A percentile compares a stretch with the other conserved stretches of the same genome.
These are phyloP conservation scores for Coemansia sp. DNA, from an alignment of 192 early-diverging fungal genomes.

Conservation along the genomic window DNA sequence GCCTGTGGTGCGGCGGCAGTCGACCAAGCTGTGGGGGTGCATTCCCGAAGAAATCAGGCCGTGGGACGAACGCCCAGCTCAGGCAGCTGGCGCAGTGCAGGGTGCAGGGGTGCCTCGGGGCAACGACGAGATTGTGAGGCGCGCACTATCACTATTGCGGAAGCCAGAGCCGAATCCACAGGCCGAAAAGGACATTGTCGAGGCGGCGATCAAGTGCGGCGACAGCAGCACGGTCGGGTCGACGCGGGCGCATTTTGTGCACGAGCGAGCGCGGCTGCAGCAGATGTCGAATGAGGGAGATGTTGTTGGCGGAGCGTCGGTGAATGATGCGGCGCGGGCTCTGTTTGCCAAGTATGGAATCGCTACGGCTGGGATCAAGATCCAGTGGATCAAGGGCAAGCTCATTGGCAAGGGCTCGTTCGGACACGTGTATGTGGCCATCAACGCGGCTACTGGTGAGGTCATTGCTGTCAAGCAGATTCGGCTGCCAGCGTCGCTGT, in stretches of 20 bases:
- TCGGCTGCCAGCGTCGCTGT: slow-evolving; percentile 53
- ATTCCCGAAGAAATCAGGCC: slow-evolving; percentile 52
- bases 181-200: slow-evolving; percentile 48
- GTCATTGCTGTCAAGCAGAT: slow-evolving; percentile 86
- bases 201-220: slow-evolving; percentile 43
- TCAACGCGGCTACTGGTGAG: slow-evolving; percentile 70
- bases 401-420: slow-evolving; percentile 84
- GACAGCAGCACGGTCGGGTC: slow-evolving; percentile 31
- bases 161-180: slow-evolving; percentile 49
- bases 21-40: slow-evolving; percentile 54
- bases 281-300: background rate
- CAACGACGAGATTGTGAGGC: slow-evolving; percentile 50
- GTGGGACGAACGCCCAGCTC: slow-evolving; percentile 1
- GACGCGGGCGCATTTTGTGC: slow-evolving; percentile 50
- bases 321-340: slow-evolving; percentile 36
- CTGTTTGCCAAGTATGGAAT: slow-evolving; percentile 44
- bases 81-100: background rate
- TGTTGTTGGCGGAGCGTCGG: background rate
- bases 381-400: slow-evolving; percentile 72
- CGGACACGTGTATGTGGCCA: slow-evolving; percentile 71
- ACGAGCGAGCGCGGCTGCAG: slow-evolving; percentile 22
- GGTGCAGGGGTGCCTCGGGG: background rate
- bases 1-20: slow-evolving; percentile 50
- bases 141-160: slow-evolving; percentile 48
- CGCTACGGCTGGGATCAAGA: slow-evolving; percentile 40